Evolutionary conservation across 2,329 filamentous ascomycete species (phyloP).

Genomic region (Exophiala bonariae): DNA sequence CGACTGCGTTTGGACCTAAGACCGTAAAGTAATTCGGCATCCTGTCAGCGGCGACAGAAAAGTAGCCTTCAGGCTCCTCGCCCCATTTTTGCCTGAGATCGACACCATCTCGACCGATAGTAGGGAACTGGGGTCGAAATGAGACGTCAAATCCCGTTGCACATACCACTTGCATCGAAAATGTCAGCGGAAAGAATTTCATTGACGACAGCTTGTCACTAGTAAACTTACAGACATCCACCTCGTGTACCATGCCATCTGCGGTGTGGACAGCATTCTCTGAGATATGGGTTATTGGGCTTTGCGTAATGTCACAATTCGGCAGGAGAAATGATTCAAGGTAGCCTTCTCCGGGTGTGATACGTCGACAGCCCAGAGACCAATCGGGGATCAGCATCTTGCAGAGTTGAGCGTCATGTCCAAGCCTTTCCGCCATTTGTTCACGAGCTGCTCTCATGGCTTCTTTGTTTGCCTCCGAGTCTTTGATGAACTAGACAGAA

Average conservation of each 20-base stretch:
- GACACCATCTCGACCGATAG: conserved; percentile 3
- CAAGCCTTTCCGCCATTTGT: conserved; percentile 13
- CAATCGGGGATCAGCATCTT: conserved; percentile 31
- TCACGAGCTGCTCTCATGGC: conserved; percentile 7
- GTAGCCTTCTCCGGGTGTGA: conserved; percentile 30
- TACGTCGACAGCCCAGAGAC: conserved; percentile 25
- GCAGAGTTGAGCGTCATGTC: conserved; percentile 26
- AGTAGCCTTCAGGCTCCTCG: conserved; percentile 25
- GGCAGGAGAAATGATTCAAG: conserved; percentile 30
- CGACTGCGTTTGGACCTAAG: conserved; percentile 25
- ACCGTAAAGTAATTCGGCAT: conserved; percentile 30
- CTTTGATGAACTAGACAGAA: conserved; percentile 6
- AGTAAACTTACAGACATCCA: conserved; percentile 1
- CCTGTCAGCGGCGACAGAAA: conserved; percentile 3
- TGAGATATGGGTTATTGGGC: conserved; percentile 36
- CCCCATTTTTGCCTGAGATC: conserved; percentile 31
- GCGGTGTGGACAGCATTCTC: conserved; percentile 33
- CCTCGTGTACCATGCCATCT: conserved; percentile 25
- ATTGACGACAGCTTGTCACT: not conserved
- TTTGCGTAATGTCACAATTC: conserved; percentile 38
- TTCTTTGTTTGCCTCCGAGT: conserved; percentile 11
- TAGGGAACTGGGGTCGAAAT: conserved; percentile 8
- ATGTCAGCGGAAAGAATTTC: not conserved
- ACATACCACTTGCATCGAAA: conserved; percentile 14
- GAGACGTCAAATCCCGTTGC: conserved; percentile 26